Conservation (phyloP, 164 flowering plant species). For the Euptelea pleiosperma region DNA sequence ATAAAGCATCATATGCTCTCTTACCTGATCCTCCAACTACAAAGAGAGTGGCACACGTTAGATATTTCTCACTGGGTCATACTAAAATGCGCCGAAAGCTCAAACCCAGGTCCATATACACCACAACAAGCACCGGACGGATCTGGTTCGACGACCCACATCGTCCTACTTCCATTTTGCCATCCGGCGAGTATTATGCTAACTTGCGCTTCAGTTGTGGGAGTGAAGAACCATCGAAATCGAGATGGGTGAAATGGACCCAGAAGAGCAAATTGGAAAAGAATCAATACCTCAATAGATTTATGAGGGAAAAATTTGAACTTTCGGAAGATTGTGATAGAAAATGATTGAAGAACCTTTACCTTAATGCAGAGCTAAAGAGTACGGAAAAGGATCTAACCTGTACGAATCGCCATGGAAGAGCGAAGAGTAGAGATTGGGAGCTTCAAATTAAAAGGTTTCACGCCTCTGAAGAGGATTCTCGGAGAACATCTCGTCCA, state of each 20-base stretch:
- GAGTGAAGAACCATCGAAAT: not conserved
- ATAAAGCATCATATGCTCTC: constrained; percentile 68
- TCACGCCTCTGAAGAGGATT: constrained; percentile 25
- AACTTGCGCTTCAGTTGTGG: not conserved
- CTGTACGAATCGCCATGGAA: constrained; percentile 24
- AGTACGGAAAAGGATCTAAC: constrained; percentile 8
- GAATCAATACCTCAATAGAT: not conserved
- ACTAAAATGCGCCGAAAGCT: not conserved
- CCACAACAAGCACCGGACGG: not conserved
- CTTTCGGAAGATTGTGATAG: not conserved
- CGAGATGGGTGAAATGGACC: not conserved
- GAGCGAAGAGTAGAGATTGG: constrained; percentile 18
- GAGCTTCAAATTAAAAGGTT: constrained; percentile 23
- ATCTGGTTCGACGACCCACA: not conserved
- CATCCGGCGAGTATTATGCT: not conserved
- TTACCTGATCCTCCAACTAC: constrained; percentile 21
- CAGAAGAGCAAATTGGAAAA: not conserved
- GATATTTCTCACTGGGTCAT: not conserved
- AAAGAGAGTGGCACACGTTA: not conserved
- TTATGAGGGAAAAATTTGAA: not conserved
- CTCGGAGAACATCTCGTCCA: constrained; percentile 25
- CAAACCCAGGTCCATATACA: not conserved
- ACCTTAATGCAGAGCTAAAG: not conserved
- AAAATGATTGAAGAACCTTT: not conserved
- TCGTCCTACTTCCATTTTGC: no score